These are phyloP conservation scores for Fusarium veterinarium DNA, from an alignment of 2,329 filamentous ascomycete genomes.

Conservation along the genomic window DNA sequence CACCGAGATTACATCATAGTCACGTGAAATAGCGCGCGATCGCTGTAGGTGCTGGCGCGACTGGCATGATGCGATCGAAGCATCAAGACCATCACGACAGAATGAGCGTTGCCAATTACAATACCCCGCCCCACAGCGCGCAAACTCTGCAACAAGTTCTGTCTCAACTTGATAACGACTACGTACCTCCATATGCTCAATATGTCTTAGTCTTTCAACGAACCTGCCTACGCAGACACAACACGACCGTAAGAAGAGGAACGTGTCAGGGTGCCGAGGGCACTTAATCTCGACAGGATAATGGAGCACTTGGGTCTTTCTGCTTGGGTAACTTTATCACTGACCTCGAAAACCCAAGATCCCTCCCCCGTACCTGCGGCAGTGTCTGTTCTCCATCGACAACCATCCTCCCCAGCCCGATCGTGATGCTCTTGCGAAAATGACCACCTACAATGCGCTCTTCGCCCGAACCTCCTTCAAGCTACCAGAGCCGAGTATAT, in stretches of 20 bases:
- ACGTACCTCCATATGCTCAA: rapidly evolving
- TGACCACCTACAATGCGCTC: background rate
- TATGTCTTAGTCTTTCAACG: background rate
- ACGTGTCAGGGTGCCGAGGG: background rate
- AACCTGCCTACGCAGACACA: background rate
- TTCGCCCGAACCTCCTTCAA: background rate
- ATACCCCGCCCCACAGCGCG: rapidly evolving
- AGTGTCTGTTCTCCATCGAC: too few species aligned
- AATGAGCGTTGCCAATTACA: too few species aligned
- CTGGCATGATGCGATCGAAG: background rate
- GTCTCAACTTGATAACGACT: rapidly evolving
- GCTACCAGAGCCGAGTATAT: background rate
- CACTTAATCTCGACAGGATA: background rate
- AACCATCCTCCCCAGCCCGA: background rate
- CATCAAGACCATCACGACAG: background rate
- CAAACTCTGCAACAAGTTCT: rapidly evolving
- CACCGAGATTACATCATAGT: rapidly evolving
- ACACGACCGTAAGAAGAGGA: background rate
- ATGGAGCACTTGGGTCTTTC: rapidly evolving
- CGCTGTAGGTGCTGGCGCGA: background rate
- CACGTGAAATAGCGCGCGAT: background rate
- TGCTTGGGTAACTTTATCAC: background rate
- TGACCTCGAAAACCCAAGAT: rapidly evolving
- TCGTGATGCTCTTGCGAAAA: background rate
- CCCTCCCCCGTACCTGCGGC: rapidly evolving